Percentiles rank a stretch among this genome's conserved stretches.
Evolutionary conservation across 306 rosid genomes (phyloP).

Genomic region (Fagus sylvatica): DNA sequence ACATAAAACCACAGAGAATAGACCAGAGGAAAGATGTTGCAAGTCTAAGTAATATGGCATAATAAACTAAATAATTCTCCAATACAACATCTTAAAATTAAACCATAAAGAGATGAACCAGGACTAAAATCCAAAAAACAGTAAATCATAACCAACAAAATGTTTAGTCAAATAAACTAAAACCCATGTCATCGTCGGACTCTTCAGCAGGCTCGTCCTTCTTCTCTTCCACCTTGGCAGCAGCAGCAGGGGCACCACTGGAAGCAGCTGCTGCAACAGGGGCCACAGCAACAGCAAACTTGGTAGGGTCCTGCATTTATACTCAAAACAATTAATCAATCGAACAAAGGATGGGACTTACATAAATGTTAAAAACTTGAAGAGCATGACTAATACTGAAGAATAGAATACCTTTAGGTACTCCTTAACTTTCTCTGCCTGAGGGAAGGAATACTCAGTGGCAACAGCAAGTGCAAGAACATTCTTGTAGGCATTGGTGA

Average conservation of each 20-base stretch:
- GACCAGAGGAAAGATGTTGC: too few relatives aligned
- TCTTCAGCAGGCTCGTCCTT: conserved; percentile 68
- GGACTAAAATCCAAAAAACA: neutral
- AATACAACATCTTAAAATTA: neutral
- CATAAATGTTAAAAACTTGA: neutral
- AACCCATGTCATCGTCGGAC: conserved; percentile 51
- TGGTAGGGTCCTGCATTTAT: conserved; percentile 46
- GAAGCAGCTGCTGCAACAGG: conserved; percentile 27
- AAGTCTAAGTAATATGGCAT: neutral
- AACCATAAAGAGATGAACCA: neutral
- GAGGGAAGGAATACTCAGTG: conserved; percentile 66
- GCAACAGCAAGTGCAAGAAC: conserved; percentile 63
- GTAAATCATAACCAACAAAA: neutral
- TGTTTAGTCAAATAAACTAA: conserved; percentile 38
- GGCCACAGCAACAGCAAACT: conserved; percentile 46
- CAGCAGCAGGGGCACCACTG: conserved; percentile 37
- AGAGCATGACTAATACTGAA: neutral
- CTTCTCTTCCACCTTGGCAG: conserved; percentile 60
- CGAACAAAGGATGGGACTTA: fast-evolving
- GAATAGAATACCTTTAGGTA: conserved; percentile 52
- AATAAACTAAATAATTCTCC: neutral
- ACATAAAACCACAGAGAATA: too few relatives aligned
- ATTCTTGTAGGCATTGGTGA: conserved; percentile 75
- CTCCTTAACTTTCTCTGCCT: conserved; percentile 81
- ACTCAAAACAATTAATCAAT: neutral